Evolutionary conservation across 495 filamentous ascomycete genomes (phyloP).

Genomic region (Copromyces sp.): DNA sequence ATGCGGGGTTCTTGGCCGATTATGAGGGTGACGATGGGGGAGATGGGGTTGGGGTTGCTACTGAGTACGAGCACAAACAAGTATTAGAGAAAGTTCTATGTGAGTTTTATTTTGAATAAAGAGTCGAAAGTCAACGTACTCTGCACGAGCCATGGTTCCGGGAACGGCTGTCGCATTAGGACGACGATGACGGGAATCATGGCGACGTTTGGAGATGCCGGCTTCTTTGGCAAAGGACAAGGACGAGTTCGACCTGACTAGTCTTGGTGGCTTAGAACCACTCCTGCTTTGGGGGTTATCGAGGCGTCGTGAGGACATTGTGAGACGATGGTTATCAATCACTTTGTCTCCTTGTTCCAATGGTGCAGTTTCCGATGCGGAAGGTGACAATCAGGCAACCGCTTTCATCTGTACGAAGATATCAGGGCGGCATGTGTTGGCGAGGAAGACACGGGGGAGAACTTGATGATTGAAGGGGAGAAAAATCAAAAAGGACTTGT

Average conservation of each 20-base stretch:
- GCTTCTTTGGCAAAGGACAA: constrained; percentile 37
- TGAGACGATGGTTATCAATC: constrained; percentile 7
- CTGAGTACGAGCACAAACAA: constrained; percentile 20
- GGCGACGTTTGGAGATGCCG: constrained; percentile 35
- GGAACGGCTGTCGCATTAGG: constrained; percentile 27
- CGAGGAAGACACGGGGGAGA: neutral
- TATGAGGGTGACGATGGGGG: constrained; percentile 67
- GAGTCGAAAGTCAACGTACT: constrained; percentile 21
- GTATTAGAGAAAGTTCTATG: constrained; percentile 6
- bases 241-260: constrained; percentile 34
- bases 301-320: constrained; percentile 35
- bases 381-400: neutral
- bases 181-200: constrained; percentile 29
- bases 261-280: constrained; percentile 31
- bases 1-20: constrained; percentile 70
- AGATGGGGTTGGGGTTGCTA: constrained; percentile 36
- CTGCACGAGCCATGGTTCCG: constrained; percentile 17
- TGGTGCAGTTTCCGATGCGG: neutral
- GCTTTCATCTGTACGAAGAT: neutral
- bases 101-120: neutral
- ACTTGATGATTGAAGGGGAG: neutral
- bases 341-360: neutral
- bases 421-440: neutral
- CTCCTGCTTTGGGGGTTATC: constrained; percentile 30
- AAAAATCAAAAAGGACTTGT: neutral